phyloP scores from a whole-genome alignment of 2,329 filamentous ascomycete species.

The Ambrosiella xylebori region DNA sequence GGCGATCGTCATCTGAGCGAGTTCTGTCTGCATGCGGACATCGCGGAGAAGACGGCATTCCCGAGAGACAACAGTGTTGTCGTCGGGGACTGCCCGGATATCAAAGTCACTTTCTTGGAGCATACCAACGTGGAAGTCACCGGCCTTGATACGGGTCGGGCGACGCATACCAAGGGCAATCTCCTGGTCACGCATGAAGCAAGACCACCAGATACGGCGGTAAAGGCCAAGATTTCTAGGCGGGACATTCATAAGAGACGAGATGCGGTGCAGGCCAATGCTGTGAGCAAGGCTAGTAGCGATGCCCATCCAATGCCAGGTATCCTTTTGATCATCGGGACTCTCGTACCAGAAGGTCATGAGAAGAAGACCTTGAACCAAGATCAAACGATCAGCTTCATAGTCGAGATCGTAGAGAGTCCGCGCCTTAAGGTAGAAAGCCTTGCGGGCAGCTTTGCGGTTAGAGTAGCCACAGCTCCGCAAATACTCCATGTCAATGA shows the following conservation, averaged over 20 bases:
- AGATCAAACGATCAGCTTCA: constrained; percentile 71
- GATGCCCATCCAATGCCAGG: constrained; percentile 98
- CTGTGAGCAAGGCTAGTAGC: constrained; percentile 85
- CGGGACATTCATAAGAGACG: constrained; percentile 58
- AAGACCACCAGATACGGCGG: constrained; percentile 97
- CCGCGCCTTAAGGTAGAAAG: constrained; percentile 77
- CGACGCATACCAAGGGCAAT: constrained; percentile 88
- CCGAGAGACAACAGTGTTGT: constrained; percentile 48
- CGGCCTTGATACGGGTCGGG: constrained; percentile 79
- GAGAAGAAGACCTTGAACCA: constrained; percentile 74
- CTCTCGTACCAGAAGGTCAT: constrained; percentile 99
- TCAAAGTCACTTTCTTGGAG: constrained; percentile 73
- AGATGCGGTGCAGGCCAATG: constrained; percentile 80
- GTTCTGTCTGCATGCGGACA: constrained; percentile 52
- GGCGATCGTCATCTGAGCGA: constrained; percentile 78
- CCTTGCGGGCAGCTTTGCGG: constrained; percentile 67
- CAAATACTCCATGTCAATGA: constrained; percentile 65
- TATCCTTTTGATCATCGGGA: constrained; percentile 91
- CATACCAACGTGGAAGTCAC: constrained; percentile 90
- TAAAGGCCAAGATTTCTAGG: constrained; percentile 60
- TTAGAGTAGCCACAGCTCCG: constrained; percentile 59
- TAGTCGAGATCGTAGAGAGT: constrained; percentile 93
- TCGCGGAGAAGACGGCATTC: constrained; percentile 58
- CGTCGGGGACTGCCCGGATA: constrained; percentile 47
- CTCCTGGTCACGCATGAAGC: constrained; percentile 84